These are phyloP conservation scores for Exserohilum turcica DNA, from an alignment of 2,329 filamentous ascomycete genomes.

Conservation along the genomic window DNA sequence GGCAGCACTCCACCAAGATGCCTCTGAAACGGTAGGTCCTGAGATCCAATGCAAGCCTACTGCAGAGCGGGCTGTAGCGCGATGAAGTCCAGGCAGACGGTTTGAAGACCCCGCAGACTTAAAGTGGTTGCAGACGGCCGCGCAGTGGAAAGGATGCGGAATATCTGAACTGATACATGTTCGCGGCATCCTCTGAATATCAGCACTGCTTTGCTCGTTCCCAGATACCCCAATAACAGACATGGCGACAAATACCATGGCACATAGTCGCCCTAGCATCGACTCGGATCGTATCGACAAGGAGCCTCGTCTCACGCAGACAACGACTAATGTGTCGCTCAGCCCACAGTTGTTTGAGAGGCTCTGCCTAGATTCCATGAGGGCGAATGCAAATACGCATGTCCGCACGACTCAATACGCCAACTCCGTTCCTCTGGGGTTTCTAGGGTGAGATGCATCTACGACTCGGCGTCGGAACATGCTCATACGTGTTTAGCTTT, in stretches of 20 bases:
- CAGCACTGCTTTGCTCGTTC: not conserved
- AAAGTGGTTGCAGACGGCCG: not conserved
- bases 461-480: not conserved
- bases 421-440: constrained; percentile 37
- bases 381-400: constrained; percentile 27
- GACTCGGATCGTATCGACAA: constrained; percentile 27
- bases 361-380: constrained; percentile 34
- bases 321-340: constrained; percentile 33
- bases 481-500: constrained; percentile 26
- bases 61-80: not conserved
- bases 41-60: not conserved
- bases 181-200: not conserved
- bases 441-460: constrained; percentile 29
- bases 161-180: not conserved
- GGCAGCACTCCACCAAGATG: not conserved
- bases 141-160: not conserved
- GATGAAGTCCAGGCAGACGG: not conserved
- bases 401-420: constrained; percentile 21
- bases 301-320: constrained; percentile 24
- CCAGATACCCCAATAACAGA: not conserved
- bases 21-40: not conserved
- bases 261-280: constrained; percentile 9
- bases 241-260: constrained; percentile 7
- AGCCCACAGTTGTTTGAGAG: constrained; percentile 40
- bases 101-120: not conserved